Conservation (phyloP, 768 basidiomycete species). For the Agaricus blazei region DNA sequence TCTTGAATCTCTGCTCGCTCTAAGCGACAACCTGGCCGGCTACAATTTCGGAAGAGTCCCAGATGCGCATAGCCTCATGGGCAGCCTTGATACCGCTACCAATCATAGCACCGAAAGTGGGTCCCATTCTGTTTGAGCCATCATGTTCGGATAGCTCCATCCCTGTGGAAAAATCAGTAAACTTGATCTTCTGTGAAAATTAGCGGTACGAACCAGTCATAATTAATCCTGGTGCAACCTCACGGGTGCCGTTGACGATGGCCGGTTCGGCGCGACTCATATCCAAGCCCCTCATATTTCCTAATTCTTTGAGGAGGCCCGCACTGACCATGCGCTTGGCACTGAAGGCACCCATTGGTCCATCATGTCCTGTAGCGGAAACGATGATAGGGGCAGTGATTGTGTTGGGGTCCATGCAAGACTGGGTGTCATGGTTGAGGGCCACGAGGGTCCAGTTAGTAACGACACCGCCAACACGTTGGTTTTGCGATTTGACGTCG, state of each 20-base stretch:
- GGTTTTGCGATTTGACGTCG: slow-evolving; percentile 38
- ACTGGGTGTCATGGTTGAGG: slow-evolving; percentile 69
- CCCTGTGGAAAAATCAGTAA: slow-evolving; percentile 31
- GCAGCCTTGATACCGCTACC: slow-evolving; percentile 71
- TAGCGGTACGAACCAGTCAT: slow-evolving; percentile 51
- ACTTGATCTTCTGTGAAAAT: neutral
- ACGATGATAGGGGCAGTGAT: slow-evolving; percentile 76
- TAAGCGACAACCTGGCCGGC: slow-evolving; percentile 51
- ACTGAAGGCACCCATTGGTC: slow-evolving; percentile 77
- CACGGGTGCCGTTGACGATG: slow-evolving; percentile 74
- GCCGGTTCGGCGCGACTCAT: slow-evolving; percentile 80
- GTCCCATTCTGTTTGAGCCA: slow-evolving; percentile 73
- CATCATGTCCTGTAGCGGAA: slow-evolving; percentile 73
- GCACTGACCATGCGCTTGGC: slow-evolving; percentile 75
- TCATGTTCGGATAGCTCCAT: slow-evolving; percentile 85
- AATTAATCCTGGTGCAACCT: slow-evolving; percentile 71
- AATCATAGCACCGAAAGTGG: slow-evolving; percentile 81
- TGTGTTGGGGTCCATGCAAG: slow-evolving; percentile 75
- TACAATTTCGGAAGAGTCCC: slow-evolving; percentile 43
- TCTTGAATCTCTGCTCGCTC: neutral
- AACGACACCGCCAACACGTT: slow-evolving; percentile 47
- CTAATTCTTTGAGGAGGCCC: slow-evolving; percentile 68
- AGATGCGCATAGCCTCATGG: slow-evolving; percentile 52
- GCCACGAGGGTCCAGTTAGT: slow-evolving; percentile 51
- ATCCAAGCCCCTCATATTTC: slow-evolving; percentile 76